Conservation (phyloP, 2,329 filamentous ascomycete genomes). For the Drechslerella stenobrocha region DNA sequence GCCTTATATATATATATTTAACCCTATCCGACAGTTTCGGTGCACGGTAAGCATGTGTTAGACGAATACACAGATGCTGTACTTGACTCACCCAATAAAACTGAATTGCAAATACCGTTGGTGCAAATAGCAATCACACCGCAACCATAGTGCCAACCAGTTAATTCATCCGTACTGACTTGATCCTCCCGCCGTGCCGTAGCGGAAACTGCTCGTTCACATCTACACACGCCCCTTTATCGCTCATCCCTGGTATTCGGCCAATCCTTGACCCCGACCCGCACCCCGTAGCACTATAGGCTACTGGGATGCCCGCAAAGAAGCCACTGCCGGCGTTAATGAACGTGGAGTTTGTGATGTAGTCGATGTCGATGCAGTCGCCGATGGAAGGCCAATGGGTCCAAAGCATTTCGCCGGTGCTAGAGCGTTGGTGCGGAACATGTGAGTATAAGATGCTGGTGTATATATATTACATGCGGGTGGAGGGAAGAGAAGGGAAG, state of each 20-base stretch:
- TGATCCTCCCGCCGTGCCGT: conserved; percentile 11
- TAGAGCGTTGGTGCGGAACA: neutral
- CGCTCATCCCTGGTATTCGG: conserved; percentile 21
- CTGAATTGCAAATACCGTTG: too few relatives aligned
- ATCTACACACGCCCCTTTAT: conserved; percentile 21
- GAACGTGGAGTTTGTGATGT: conserved; percentile 21
- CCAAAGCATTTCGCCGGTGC: conserved; percentile 33
- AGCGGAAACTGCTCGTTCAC: conserved; percentile 20
- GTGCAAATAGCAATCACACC: neutral
- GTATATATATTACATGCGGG: too few relatives aligned
- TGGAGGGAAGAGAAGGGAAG: neutral
- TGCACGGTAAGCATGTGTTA: too few relatives aligned
- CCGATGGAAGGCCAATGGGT: conserved; percentile 40
- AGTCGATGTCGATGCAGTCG: conserved; percentile 41
- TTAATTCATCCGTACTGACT: conserved; percentile 19
- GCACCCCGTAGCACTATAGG: conserved; percentile 2
- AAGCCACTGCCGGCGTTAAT: conserved; percentile 31
- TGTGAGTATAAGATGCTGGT: too few relatives aligned
- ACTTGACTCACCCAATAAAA: too few relatives aligned
- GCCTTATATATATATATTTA: too few relatives aligned
- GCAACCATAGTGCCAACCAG: too few relatives aligned
- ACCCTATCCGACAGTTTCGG: too few relatives aligned
- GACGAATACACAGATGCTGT: too few relatives aligned
- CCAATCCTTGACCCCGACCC: conserved; percentile 9
- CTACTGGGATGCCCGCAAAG: conserved; percentile 28